Conservation (phyloP, 371 early-diverging fungal genomes). For the Cladochytrium tenue region DNA sequence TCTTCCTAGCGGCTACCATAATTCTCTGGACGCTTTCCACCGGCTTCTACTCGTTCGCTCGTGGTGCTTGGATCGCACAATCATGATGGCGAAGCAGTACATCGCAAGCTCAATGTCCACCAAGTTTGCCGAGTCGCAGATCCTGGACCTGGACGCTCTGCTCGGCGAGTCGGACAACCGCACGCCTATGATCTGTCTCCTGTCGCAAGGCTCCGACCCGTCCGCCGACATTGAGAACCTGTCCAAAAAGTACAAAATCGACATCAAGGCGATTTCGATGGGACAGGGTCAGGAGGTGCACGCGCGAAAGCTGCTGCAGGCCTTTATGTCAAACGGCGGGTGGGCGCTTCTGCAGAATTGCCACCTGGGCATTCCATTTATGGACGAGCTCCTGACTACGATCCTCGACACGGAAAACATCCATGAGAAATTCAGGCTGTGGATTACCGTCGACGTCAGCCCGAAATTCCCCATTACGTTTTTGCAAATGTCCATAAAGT, state of each 20-base stretch:
- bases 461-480: slow-evolving; percentile 65
- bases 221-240: slow-evolving; percentile 63
- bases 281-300: slow-evolving; percentile 69
- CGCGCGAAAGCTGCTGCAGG: slow-evolving; percentile 56
- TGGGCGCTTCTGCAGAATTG: slow-evolving; percentile 68
- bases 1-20: slow-evolving; percentile 57
- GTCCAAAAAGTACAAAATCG: slow-evolving; percentile 58
- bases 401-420: slow-evolving; percentile 53
- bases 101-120: slow-evolving; percentile 50
- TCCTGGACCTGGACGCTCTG: slow-evolving; percentile 60
- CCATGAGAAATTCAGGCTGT: slow-evolving; percentile 63
- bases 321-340: slow-evolving; percentile 61
- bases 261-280: slow-evolving; percentile 66
- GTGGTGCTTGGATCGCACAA: slow-evolving; percentile 59
- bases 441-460: slow-evolving; percentile 63
- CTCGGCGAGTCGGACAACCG: slow-evolving; percentile 56
- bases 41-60: slow-evolving; percentile 55
- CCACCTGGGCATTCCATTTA: slow-evolving; percentile 64
- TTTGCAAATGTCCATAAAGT: slow-evolving; percentile 64
- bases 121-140: slow-evolving; percentile 59
- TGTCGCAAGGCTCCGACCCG: slow-evolving; percentile 62
- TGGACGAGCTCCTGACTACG: slow-evolving; percentile 56
- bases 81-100: slow-evolving; percentile 62
- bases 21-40: slow-evolving; percentile 55
- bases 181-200: slow-evolving; percentile 66